Percentiles rank a stretch among this genome's conserved stretches.
Evolutionary conservation across 768 basidiomycete genomes (phyloP).

Genomic region (Sarcodon aspratus): DNA sequence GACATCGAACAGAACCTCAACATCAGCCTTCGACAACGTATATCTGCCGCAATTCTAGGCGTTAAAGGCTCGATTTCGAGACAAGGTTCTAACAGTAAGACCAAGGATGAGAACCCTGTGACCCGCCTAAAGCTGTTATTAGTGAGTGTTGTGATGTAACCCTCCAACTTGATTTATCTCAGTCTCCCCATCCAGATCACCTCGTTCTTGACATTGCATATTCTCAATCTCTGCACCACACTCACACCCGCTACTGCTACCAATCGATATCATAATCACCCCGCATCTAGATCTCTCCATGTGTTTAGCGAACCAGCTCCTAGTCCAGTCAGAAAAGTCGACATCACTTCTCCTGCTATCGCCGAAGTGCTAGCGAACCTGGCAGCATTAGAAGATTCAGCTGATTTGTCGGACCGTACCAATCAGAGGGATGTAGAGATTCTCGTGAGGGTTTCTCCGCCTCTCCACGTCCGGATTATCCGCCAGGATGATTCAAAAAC

Average conservation of each 20-base stretch:
- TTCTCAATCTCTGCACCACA: slow-evolving; percentile 88
- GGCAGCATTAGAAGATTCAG: slow-evolving; percentile 23
- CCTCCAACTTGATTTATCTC: background rate
- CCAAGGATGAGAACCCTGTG: slow-evolving; percentile 67
- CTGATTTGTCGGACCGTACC: slow-evolving; percentile 6
- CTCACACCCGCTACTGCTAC: slow-evolving; percentile 59
- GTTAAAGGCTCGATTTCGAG: slow-evolving; percentile 41
- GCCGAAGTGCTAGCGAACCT: slow-evolving; percentile 47
- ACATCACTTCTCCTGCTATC: slow-evolving; percentile 54
- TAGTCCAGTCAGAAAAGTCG: slow-evolving; percentile 40
- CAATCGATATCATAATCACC: slow-evolving; percentile 28
- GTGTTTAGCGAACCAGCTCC: slow-evolving; percentile 11
- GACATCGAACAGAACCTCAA: slow-evolving; percentile 2
- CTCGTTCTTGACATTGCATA: slow-evolving; percentile 84
- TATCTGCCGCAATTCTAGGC: slow-evolving; percentile 24
- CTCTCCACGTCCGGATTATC: slow-evolving; percentile 42
- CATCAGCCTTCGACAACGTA: slow-evolving; percentile 17
- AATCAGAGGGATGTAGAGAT: slow-evolving; percentile 22
- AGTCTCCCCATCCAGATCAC: slow-evolving; percentile 42
- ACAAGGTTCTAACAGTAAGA: slow-evolving; percentile 12
- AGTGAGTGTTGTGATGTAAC: slow-evolving; percentile 26
- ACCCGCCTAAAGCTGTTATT: slow-evolving; percentile 83
- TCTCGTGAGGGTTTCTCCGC: slow-evolving; percentile 51
- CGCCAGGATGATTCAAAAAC: slow-evolving; percentile 18
- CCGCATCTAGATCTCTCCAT: slow-evolving; percentile 5